Evolutionary conservation across 805 yeast genomes (phyloP).

Genomic region (Peterozyma xylosa): DNA sequence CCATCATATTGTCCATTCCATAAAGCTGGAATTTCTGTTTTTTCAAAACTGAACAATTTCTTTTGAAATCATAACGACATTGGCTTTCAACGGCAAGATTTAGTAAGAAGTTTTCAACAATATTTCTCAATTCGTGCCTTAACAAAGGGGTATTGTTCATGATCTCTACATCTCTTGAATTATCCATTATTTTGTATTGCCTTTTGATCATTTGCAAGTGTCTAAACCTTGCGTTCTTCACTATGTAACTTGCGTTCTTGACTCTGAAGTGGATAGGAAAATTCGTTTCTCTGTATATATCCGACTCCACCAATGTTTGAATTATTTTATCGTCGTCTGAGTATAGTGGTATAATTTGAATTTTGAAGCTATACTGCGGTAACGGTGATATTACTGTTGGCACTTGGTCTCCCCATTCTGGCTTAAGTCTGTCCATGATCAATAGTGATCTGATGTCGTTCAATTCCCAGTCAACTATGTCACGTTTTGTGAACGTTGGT

Average conservation of each 20-base stretch:
- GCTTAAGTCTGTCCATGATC: conserved; percentile 39
- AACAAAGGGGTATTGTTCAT: conserved; percentile 18
- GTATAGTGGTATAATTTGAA: conserved; percentile 45
- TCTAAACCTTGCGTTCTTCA: conserved; percentile 46
- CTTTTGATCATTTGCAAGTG: conserved; percentile 23
- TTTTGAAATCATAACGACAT: conserved; percentile 58
- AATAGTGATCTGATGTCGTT: conserved; percentile 63
- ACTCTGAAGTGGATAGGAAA: conserved; percentile 44
- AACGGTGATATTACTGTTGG: conserved; percentile 29
- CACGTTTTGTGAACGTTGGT: conserved; percentile 55
- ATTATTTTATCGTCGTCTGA: conserved; percentile 42
- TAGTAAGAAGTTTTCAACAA: conserved; percentile 61
- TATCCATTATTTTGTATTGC: conserved; percentile 15
- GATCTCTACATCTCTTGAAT: background rate
- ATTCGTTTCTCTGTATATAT: conserved; percentile 58
- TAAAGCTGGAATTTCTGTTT: conserved; percentile 26
- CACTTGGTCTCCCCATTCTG: conserved; percentile 48
- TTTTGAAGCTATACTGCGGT: conserved; percentile 30
- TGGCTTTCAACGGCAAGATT: conserved; percentile 66
- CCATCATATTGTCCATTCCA: conserved; percentile 10
- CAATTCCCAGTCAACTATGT: conserved; percentile 60
- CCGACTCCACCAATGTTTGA: conserved; percentile 43
- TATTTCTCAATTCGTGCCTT: conserved; percentile 58
- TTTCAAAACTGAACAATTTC: conserved; percentile 38
- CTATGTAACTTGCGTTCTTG: conserved; percentile 57